Percentiles rank a stretch among this genome's conserved stretches.
Conservation (phyloP, 2,329 filamentous ascomycete species). For the Alternaria burnsii region DNA sequence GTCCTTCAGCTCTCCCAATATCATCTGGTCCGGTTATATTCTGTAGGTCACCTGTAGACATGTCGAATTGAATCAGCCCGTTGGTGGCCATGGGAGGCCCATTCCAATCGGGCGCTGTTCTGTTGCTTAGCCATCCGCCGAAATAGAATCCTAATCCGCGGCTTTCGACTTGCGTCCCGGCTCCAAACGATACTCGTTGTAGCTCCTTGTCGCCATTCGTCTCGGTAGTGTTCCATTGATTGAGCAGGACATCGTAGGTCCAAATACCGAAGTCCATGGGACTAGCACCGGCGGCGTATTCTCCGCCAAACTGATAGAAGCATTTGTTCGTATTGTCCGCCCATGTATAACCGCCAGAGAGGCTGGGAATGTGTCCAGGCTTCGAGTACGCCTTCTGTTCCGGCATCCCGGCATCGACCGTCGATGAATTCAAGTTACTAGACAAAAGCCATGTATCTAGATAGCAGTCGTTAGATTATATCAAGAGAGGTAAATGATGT, state of each 20-base stretch:
- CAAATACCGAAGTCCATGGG: slow-evolving; percentile 62
- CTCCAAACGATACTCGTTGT: slow-evolving; percentile 64
- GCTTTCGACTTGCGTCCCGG: slow-evolving; percentile 63
- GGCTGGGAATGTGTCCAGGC: slow-evolving; percentile 63
- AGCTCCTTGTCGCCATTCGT: slow-evolving; percentile 50
- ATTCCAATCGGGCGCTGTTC: slow-evolving; percentile 62
- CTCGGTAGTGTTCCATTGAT: slow-evolving; percentile 64
- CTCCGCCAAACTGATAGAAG: slow-evolving; percentile 70
- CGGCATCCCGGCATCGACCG: slow-evolving; percentile 56
- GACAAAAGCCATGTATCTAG: slow-evolving; percentile 65
- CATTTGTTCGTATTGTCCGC: slow-evolving; percentile 69
- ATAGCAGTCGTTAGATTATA: slow-evolving; percentile 19
- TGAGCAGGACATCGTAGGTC: slow-evolving; percentile 65
- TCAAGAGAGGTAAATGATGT: background rate
- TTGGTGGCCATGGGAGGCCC: slow-evolving; percentile 59
- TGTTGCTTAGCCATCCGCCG: slow-evolving; percentile 68
- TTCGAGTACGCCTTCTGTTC: slow-evolving; percentile 66
- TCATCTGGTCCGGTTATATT: slow-evolving; percentile 64
- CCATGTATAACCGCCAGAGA: slow-evolving; percentile 64
- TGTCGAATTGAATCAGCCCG: slow-evolving; percentile 65
- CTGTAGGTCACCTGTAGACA: slow-evolving; percentile 61
- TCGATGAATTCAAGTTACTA: slow-evolving; percentile 62
- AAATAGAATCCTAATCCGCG: slow-evolving; percentile 68
- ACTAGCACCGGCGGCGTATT: slow-evolving; percentile 52
- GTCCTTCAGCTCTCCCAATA: slow-evolving; percentile 66